These are phyloP conservation scores for Vickermania ingenoplastis DNA, from an alignment of 208 protist genomes.

Conservation along the genomic window DNA sequence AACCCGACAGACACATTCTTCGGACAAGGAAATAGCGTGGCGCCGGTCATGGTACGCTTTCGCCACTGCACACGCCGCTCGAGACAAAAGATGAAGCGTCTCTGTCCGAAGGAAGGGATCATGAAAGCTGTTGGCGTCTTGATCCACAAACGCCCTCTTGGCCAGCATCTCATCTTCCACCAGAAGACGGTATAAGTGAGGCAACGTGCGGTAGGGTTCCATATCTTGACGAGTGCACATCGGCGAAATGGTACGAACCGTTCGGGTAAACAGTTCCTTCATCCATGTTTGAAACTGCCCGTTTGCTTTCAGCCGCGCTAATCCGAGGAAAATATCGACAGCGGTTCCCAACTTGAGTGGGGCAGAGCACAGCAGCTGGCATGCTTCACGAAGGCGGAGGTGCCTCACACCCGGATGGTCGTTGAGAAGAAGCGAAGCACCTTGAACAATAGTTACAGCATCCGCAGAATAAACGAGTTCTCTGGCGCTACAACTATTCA, in stretches of 20 bases:
- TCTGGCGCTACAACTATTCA: too few relatives aligned
- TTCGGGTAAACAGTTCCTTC: background rate
- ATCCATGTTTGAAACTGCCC: background rate
- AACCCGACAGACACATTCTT: background rate
- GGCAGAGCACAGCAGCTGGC: background rate
- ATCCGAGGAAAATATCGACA: background rate
- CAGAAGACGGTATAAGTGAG: slow-evolving; percentile 2
- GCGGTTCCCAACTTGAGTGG: background rate
- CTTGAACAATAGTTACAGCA: too few relatives aligned
- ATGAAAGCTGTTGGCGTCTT: background rate
- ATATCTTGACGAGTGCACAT: background rate
- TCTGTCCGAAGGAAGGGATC: too few relatives aligned
- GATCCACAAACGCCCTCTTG: background rate
- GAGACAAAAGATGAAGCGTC: background rate
- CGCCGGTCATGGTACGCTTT: background rate
- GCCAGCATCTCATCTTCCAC: background rate
- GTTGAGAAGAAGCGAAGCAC: too few relatives aligned
- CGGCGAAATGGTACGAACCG: background rate
- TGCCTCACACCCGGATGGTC: too few relatives aligned
- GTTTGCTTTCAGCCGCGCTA: background rate
- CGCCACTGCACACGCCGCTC: background rate
- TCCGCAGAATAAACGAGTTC: too few relatives aligned
- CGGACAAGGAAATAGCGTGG: background rate
- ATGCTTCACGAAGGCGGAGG: too few relatives aligned
- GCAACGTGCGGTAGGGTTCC: background rate